Evolutionary conservation across 805 yeast species (phyloP), one percentile per base, ranked within the genome.

Genomic region (Metschnikowia rubicola): DNA sequence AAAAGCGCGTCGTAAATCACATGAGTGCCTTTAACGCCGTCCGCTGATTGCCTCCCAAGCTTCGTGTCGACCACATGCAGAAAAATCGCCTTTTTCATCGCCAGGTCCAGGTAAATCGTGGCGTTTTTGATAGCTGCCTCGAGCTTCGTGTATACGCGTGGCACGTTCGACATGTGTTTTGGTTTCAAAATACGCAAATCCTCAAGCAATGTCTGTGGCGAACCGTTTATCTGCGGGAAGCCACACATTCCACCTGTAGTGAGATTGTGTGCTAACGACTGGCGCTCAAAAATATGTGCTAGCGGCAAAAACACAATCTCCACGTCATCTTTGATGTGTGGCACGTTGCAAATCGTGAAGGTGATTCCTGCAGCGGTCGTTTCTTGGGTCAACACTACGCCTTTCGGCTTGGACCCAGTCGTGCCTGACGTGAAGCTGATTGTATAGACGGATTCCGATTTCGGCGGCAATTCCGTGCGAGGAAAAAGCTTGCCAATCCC

Each of bases 211-310:
- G 64, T 58, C 32, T 55, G 48, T 1, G 66, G 65, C 3, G 59
- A 26, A 7, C 65, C 65, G 29, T 53, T 50, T 30, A 53, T 19
- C 35, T 50, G 58, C 8, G 65, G 66, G 51, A 59, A 63, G 7
- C 61, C 64, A 13, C 55, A 37, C 48, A 52, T 52, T n/a, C 57
- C 58, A 19, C 71, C 73, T n/a, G 52, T 41, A 3, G 52, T 9
- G 17, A 64, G 46, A 12, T 54, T 60, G 44, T 52, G 53, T 5
- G 60, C 61, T 21, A 59, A 40, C 12, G 58, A 44, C 49, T 60
- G 64, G 33, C 74, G 54, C 49, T 69, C 70, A 48, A 55, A 69
- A 17, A 69, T 66, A 48, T 69, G 74, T 11, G 74, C 70, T 51
- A 69, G 60, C 0, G 74, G 74, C 47, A 69, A 59, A 52, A 66